A percentile compares a stretch with the other conserved stretches of the same genome.
Conservation (phyloP, 306 rosid species). For the Erythrophleum fordii region DNA sequence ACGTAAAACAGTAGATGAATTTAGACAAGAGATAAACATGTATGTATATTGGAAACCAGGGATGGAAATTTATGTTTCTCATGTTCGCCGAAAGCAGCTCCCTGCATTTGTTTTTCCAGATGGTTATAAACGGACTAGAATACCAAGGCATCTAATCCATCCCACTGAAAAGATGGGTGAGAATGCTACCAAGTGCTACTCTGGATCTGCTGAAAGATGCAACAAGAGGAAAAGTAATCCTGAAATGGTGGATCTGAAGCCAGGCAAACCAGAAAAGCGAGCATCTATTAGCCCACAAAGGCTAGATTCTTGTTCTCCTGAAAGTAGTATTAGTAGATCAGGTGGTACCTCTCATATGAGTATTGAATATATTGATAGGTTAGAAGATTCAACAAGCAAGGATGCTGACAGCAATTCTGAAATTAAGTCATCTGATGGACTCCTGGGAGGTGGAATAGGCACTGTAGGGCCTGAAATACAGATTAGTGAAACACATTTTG, state of each 20-base stretch:
- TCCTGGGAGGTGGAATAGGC: constrained; percentile 44
- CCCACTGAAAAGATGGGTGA: constrained; percentile 52
- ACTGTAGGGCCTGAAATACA: constrained; percentile 35
- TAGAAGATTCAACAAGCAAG: constrained; percentile 46
- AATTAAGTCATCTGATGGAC: constrained; percentile 51
- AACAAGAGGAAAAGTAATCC: constrained; percentile 71
- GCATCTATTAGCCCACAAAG: constrained; percentile 62
- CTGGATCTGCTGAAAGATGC: constrained; percentile 60
- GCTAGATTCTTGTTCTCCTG: constrained; percentile 56
- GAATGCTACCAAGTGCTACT: constrained; percentile 35
- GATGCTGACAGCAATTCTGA: constrained; percentile 46
- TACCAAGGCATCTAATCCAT: constrained; percentile 47
- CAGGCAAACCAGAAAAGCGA: constrained; percentile 56
- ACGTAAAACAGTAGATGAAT: constrained; percentile 43
- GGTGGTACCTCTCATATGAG: constrained; percentile 54
- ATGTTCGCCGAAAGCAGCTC: constrained; percentile 43
- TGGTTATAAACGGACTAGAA: constrained; percentile 42
- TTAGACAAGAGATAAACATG: constrained; percentile 37
- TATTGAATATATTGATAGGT: constrained; percentile 44
- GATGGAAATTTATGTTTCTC: constrained; percentile 46
- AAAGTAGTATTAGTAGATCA: constrained; percentile 50
- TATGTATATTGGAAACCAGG: constrained; percentile 41
- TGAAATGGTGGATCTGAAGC: constrained; percentile 49
- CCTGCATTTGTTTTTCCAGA: constrained; percentile 43
- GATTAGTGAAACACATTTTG: constrained; percentile 43